Percentiles rank a stretch among this genome's conserved stretches.
Conservation (phyloP, 2,329 filamentous ascomycete genomes). For the Myriosclerotinia curreyana region DNA sequence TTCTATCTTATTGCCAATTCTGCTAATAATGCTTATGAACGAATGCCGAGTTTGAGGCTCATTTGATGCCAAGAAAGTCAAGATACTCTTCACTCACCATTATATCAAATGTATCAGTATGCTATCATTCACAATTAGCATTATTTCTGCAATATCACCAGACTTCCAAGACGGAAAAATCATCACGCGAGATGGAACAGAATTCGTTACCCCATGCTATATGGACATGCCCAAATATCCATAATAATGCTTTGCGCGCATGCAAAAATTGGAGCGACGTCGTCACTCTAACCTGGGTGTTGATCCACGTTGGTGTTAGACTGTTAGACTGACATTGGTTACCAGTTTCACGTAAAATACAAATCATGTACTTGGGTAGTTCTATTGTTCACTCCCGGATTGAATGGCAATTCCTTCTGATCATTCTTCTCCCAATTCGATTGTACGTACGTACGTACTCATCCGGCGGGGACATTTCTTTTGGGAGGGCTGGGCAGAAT, state of each 20-base stretch:
- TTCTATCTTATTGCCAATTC: constrained; percentile 4
- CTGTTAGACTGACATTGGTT: background rate
- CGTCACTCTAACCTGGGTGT: background rate
- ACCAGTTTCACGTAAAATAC: background rate
- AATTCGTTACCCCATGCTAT: background rate
- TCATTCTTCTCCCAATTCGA: no score
- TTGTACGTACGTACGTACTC: no score
- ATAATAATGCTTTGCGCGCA: background rate
- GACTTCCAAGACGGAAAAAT: background rate
- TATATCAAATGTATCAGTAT: background rate
- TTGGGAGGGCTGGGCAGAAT: no score
- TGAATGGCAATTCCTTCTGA: no score
- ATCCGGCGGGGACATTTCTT: no score
- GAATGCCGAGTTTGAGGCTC: background rate
- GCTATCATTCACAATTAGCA: background rate
- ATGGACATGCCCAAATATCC: no score
- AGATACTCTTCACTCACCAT: background rate
- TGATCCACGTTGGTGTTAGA: background rate
- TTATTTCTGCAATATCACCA: background rate
- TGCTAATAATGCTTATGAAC: background rate
- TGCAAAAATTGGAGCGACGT: background rate
- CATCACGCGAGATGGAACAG: background rate
- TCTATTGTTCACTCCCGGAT: no score
- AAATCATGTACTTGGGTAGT: no score
- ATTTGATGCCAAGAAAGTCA: background rate